Percentiles rank a stretch among this genome's conserved stretches.
phyloP scores from a whole-genome alignment of 768 basidiomycete genomes.

The Tricholoma bakamatsutake region DNA sequence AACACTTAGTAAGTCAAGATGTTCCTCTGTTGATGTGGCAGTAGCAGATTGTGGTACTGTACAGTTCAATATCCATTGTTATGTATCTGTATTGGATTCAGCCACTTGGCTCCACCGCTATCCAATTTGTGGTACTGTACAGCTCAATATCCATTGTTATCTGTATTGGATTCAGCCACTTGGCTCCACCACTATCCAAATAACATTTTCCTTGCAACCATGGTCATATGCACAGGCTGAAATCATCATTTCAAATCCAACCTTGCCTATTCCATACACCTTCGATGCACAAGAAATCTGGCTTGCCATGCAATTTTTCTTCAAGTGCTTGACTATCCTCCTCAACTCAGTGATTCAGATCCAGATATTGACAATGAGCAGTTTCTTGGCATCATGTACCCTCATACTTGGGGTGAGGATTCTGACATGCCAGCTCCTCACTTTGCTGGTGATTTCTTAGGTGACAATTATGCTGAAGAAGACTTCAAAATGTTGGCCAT shows the following conservation, averaged over 20 bases:
- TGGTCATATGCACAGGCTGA: neutral
- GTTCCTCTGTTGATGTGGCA: no score
- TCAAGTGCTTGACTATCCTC: neutral
- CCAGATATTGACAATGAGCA: no score
- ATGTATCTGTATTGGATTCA: no score
- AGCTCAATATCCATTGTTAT: no score
- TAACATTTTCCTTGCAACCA: neutral
- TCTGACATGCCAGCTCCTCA: neutral
- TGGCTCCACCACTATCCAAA: neutral
- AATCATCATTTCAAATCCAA: neutral
- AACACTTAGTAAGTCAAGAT: no score
- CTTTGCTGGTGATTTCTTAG: neutral
- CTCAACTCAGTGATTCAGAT: neutral
- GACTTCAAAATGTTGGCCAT: neutral
- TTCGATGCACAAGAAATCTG: neutral
- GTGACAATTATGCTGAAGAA: neutral
- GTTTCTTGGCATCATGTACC: no score
- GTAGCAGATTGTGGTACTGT: no score
- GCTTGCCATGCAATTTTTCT: neutral
- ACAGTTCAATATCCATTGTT: no score
- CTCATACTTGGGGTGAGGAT: no score
- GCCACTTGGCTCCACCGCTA: no score
- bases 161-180: no score
- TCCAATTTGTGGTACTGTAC: no score
- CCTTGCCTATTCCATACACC: neutral